Evolutionary conservation across 2,329 filamentous ascomycete genomes (phyloP).

Genomic region (Colletotrichum aenigma): DNA sequence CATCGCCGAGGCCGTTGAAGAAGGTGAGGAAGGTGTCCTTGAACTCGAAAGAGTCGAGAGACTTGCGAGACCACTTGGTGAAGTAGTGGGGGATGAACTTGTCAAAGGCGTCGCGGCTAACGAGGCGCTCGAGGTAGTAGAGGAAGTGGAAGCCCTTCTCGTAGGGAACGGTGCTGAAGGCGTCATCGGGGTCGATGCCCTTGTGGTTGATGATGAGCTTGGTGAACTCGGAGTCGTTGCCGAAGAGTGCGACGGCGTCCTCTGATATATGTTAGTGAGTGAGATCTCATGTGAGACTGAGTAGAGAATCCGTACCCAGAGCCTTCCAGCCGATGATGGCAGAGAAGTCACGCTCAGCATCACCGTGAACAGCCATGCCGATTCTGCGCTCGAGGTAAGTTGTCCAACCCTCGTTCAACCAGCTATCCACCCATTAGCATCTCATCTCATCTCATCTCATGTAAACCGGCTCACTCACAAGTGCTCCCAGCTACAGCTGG

Average conservation of each 20-base stretch:
- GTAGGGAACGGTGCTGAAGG: constrained; percentile 91
- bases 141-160: constrained; percentile 97
- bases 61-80: constrained; percentile 80
- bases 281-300: not conserved
- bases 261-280: constrained; percentile 41
- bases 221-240: constrained; percentile 88
- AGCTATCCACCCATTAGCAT: constrained; percentile 42
- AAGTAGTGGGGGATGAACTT: constrained; percentile 97
- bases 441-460: not conserved
- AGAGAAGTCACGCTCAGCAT: constrained; percentile 88
- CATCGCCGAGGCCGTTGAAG: constrained; percentile 71
- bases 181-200: constrained; percentile 92
- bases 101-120: constrained; percentile 88
- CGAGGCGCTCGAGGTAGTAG: constrained; percentile 84
- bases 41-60: constrained; percentile 93
- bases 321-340: constrained; percentile 96
- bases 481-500: constrained; percentile 81
- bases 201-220: constrained; percentile 88
- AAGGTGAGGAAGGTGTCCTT: constrained; percentile 86
- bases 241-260: constrained; percentile 80
- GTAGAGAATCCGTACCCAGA: constrained; percentile 53
- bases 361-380: constrained; percentile 77
- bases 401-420: constrained; percentile 86
- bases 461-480: constrained; percentile 52
- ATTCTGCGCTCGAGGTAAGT: constrained; percentile 92